Evolutionary conservation across 768 basidiomycete genomes (phyloP), one percentile per base, ranked within the genome.

Genomic region (Phlebiopsis flavidoalba): DNA sequence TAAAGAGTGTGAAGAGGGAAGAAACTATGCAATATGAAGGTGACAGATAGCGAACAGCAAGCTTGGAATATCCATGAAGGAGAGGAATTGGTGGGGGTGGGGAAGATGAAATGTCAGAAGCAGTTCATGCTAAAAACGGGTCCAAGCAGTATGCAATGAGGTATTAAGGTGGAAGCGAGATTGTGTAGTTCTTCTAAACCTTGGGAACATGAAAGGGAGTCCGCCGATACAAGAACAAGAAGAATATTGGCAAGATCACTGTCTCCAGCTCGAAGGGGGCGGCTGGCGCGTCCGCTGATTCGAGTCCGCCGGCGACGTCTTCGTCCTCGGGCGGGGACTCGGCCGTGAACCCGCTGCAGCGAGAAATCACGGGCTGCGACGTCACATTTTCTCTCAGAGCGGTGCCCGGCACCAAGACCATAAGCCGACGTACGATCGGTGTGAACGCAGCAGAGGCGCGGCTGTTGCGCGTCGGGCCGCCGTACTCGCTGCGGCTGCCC

Each of bases 401-500:
- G 49, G 36, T 43, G n/a, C 14, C 59, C 52, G 51, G 55, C 19
- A 36, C 26, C 36, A 24, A 49, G 22, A 45, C 52, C 58, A n/a
- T 36, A 36, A 36, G 15, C 59, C 46, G 49, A 49, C 53, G 26
- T 49, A 19, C 63, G 62, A 55, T 62, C 26, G 26, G 26, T 33
- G 64, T 45, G 62, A 61, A 60, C 68, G 65, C 65, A 19, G 60
- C 60, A 5, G 61, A 58, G 24, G 57, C 35, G 40, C 60, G 55
- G 56, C 50, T 61, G 21, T 33, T 48, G 11, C 69, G 63, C 60
- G 71, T 66, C 49, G 70, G 67, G 12, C 67, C 67, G 12, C 89
- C 91, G 66, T 91, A 91, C 51, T 82, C 84, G 65, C 87, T 91
- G 65, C 80, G 79, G 47, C 87, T 81, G 21, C 74, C 77, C 74